Base-by-base conservation (phyloP, 2,329 filamentous ascomycete genomes). In the Talaromyces sp. region DNA sequence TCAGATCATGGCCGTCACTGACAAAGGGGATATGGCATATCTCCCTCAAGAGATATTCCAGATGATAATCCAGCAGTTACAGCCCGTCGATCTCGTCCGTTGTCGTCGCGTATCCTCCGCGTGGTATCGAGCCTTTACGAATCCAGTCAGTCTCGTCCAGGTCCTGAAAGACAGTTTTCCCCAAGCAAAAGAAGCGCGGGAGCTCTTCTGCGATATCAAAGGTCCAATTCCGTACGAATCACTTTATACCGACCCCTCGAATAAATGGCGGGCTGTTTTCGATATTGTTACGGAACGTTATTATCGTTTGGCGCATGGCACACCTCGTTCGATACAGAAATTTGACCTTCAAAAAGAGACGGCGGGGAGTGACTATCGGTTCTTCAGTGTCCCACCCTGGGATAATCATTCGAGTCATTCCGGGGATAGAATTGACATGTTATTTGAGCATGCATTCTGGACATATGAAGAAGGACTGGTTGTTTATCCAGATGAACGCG, bases 1-100 rank as follows among this genome's bases (percentile, higher is more conserved):
- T 25, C 38, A 31, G 61, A 58, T 49, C 34, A 66, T 66, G 64
- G 64, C 60, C 19, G 38, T 58, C 19, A 34, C 64, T 27, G 56
- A 67, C 61, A 53, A 63, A 61, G 63, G 63, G 65, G 72, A 72
- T 61, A 63, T 77, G 49, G 68, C 70, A 8, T 70, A 70, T 60
- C 77, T 89, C 45, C 86, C 86, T n/a, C 80, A 82, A 69, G 85
- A 87, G 61, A 72, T 89, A 56, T 88, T 89, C 69, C 78, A 86
- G 66, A 78, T 86, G 58, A 76, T 89, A 63, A 66, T 85, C 40
- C 76, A 71, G 2, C 72, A 83, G 68, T 77, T 89, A 17, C 73
- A 81, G 0, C 80, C 86, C 2, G 74, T 70, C 19, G 85, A 88
- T 67, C 75, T 82, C 61, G 71, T 88, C 17, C 75, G 79, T 58